A percentile compares a stretch with the other conserved stretches of the same genome.
These are phyloP conservation scores for Dipodascopsis uninucleata DNA, from an alignment of 805 yeast species.

Conservation along the genomic window DNA sequence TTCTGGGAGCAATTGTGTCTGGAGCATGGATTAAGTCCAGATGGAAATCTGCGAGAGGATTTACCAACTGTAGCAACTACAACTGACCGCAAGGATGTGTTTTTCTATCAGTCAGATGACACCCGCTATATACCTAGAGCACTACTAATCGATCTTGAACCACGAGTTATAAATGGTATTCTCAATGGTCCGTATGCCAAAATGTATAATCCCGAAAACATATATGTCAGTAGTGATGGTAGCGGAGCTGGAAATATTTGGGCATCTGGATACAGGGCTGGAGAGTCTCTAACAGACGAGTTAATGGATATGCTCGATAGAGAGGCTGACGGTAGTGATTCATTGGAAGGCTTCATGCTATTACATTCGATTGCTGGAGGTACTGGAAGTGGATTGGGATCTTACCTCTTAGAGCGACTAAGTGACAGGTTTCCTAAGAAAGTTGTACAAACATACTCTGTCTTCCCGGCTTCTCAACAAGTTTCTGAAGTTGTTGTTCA, in stretches of 20 bases:
- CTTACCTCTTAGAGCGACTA: slow-evolving; percentile 69
- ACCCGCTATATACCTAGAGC: slow-evolving; percentile 86
- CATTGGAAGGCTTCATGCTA: slow-evolving; percentile 83
- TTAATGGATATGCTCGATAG: slow-evolving; percentile 79
- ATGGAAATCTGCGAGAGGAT: slow-evolving; percentile 48
- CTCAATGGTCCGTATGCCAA: slow-evolving; percentile 48
- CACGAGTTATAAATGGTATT: slow-evolving; percentile 64
- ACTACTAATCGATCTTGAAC: slow-evolving; percentile 80
- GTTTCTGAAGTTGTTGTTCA: slow-evolving; percentile 97
- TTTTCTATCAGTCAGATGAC: slow-evolving; percentile 72
- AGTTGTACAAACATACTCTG: slow-evolving; percentile 76
- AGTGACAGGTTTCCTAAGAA: slow-evolving; percentile 82
- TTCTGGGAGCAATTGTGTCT: slow-evolving; percentile 86
- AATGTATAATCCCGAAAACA: slow-evolving; percentile 78
- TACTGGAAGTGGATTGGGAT: slow-evolving; percentile 95
- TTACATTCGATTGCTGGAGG: slow-evolving; percentile 98
- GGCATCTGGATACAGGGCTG: slow-evolving; percentile 85
- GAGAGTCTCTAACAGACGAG: slow-evolving; percentile 63
- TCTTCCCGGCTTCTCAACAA: slow-evolving; percentile 75
- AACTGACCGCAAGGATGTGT: slow-evolving; percentile 73
- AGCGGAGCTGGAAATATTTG: slow-evolving; percentile 96
- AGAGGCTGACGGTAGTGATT: slow-evolving; percentile 87
- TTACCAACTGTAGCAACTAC: slow-evolving; percentile 23
- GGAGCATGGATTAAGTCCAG: slow-evolving; percentile 79
- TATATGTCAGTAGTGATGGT: slow-evolving; percentile 75